Conservation (phyloP, 441 rosid species). For the Mallotus japonicus region DNA sequence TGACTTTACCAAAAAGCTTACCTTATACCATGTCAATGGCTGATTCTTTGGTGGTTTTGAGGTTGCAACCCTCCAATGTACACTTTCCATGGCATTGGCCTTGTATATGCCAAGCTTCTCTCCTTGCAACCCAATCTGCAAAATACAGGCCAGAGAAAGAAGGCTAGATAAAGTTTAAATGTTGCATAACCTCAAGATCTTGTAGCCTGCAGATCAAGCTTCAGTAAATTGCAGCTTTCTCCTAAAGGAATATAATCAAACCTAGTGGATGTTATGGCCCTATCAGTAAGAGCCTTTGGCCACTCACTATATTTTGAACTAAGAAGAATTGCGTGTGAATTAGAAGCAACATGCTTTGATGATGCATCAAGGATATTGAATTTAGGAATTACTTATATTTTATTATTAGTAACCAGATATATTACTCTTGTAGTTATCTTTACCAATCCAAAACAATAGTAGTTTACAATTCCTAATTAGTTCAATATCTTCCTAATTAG, state of each 20-base stretch:
- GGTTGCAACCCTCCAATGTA: slow-evolving; percentile 58
- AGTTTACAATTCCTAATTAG: no score
- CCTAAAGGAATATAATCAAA: not conserved
- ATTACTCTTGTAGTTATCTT: no score
- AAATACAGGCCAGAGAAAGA: slow-evolving; percentile 18
- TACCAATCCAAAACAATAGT: no score
- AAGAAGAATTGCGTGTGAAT: no score
- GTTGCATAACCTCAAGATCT: not conserved
- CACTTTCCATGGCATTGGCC: slow-evolving; percentile 40
- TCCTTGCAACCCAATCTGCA: slow-evolving; percentile 82
- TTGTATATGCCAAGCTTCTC: slow-evolving; percentile 66
- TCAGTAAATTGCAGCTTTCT: not conserved
- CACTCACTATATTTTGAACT: no score
- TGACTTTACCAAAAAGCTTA: slow-evolving; percentile 23
- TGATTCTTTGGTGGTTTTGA: slow-evolving; percentile 66
- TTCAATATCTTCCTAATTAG: no score
- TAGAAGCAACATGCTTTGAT: no score
- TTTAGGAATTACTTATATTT: no score
- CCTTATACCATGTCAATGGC: slow-evolving; percentile 96
- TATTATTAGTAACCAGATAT: no score
- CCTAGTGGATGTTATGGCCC: not conserved
- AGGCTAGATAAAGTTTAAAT: slow-evolving; percentile 12
- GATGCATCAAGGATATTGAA: no score
- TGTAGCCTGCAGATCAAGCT: not conserved
- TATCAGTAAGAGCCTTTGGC: no score